A percentile compares a stretch with the other conserved stretches of the same genome.
Evolutionary conservation across 23 red algal genomes (phyloP).

Genomic region (Pyropia yezoensis): DNA sequence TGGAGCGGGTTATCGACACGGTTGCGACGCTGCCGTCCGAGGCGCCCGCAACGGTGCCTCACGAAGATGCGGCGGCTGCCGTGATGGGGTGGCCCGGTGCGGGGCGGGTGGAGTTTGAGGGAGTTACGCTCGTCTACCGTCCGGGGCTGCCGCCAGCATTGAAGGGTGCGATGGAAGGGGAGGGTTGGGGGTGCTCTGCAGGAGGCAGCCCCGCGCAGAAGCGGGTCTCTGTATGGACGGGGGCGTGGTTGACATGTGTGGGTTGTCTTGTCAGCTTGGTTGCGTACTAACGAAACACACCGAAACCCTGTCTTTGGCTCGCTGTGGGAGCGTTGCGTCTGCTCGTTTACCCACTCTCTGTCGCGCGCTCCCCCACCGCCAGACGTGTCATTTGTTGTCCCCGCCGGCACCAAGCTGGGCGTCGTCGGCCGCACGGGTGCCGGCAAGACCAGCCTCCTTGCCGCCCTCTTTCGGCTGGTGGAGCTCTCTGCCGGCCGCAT

Average conservation of each 20-base stretch:
- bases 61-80: not conserved
- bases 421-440: conserved; percentile 48
- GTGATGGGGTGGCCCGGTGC: conserved; percentile 6
- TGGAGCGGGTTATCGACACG: conserved; percentile 24
- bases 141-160: conserved; percentile 29
- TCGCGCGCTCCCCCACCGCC: too few species aligned
- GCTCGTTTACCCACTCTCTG: too few species aligned
- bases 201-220: too few species aligned
- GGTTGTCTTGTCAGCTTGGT: too few species aligned
- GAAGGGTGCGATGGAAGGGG: not conserved
- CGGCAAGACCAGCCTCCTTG: conserved; percentile 33
- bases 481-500: conserved; percentile 37
- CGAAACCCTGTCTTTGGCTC: too few species aligned
- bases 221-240: too few species aligned
- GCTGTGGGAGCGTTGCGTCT: too few species aligned
- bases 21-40: not conserved
- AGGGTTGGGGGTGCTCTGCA: too few species aligned
- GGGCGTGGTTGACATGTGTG: too few species aligned
- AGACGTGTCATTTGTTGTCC: conserved; percentile 11
- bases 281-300: too few species aligned
- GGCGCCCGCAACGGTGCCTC: not conserved
- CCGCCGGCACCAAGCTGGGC: conserved; percentile 20
- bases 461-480: conserved; percentile 35
- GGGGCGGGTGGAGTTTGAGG: conserved; percentile 26
- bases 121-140: conserved; percentile 28